A percentile compares a stretch with the other conserved stretches of the same genome.
These are phyloP conservation scores for Termitomyces eurrhizus DNA, from an alignment of 768 basidiomycete species.

Conservation along the genomic window DNA sequence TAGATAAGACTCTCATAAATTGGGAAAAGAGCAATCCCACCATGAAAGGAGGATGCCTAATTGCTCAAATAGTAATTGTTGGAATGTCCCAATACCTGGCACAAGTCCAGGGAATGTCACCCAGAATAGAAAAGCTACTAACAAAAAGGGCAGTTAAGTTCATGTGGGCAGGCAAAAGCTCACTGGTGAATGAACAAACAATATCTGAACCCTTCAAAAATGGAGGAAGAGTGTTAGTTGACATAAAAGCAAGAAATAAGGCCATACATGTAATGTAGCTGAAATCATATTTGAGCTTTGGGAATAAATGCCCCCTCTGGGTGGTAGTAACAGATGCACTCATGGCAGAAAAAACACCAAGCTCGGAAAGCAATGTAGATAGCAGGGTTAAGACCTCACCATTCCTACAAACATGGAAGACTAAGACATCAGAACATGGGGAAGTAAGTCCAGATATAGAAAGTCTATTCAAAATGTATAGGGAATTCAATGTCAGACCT, in stretches of 20 bases:
- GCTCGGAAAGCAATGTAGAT: neutral
- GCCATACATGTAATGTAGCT: neutral
- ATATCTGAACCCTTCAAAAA: neutral
- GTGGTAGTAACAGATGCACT: neutral
- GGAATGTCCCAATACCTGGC: neutral
- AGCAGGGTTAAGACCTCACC: neutral
- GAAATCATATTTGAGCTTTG: neutral
- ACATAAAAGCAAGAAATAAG: neutral
- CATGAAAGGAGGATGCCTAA: neutral
- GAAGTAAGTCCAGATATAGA: neutral
- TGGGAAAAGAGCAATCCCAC: neutral
- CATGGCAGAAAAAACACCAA: neutral
- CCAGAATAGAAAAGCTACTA: too few relatives aligned
- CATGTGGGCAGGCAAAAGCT: too few relatives aligned
- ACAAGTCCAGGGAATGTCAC: neutral
- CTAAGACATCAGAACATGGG: fast-evolving
- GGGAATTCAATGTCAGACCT: too few relatives aligned
- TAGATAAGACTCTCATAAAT: neutral
- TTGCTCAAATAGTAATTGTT: neutral
- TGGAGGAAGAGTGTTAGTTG: neutral
- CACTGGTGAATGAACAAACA: too few relatives aligned
- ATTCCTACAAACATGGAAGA: neutral
- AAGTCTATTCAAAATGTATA: too few relatives aligned
- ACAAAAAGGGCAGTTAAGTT: too few relatives aligned
- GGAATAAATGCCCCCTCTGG: neutral